These are phyloP conservation scores for Fusarium haematococcum DNA, from an alignment of 2,329 filamentous ascomycete species.

Conservation along the genomic window DNA sequence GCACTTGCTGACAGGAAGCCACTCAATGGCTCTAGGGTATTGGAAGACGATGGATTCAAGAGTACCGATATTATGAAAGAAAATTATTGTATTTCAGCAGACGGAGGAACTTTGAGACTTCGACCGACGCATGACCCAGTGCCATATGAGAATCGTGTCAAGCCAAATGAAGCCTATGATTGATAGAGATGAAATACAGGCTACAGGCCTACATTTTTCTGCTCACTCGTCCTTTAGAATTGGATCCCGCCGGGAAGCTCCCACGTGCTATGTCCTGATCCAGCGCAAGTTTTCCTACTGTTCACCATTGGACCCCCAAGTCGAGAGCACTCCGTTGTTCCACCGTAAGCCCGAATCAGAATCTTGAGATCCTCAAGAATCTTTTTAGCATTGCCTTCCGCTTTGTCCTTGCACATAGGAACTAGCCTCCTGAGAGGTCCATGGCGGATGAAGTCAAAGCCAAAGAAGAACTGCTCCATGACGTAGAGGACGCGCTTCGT, in stretches of 20 bases:
- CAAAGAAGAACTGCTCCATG: background rate
- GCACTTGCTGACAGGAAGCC: conserved; percentile 1
- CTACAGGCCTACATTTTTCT: background rate
- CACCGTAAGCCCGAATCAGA: background rate
- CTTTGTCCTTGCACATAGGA: background rate
- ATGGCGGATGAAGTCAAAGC: background rate
- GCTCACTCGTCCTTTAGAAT: background rate
- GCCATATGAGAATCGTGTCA: conserved; percentile 5
- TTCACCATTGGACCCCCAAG: background rate
- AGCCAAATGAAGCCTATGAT: conserved; percentile 14
- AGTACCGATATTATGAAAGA: conserved; percentile 5
- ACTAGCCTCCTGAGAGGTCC: background rate
- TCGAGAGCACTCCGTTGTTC: background rate
- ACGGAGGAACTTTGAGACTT: conserved; percentile 1
- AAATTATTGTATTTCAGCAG: conserved; percentile 13
- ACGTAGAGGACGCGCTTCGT: background rate
- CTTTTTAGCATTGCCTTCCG: background rate
- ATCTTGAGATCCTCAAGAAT: background rate
- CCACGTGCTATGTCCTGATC: background rate
- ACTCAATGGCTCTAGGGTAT: background rate
- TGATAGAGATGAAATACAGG: background rate
- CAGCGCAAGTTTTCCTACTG: background rate
- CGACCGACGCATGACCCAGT: background rate
- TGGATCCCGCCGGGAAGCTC: background rate
- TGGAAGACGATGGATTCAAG: background rate